Evolutionary conservation across 2,329 filamentous ascomycete species (phyloP), one percentile per base, ranked within the genome.

Genomic region (Ophiocordyceps camponoti-leonardi): DNA sequence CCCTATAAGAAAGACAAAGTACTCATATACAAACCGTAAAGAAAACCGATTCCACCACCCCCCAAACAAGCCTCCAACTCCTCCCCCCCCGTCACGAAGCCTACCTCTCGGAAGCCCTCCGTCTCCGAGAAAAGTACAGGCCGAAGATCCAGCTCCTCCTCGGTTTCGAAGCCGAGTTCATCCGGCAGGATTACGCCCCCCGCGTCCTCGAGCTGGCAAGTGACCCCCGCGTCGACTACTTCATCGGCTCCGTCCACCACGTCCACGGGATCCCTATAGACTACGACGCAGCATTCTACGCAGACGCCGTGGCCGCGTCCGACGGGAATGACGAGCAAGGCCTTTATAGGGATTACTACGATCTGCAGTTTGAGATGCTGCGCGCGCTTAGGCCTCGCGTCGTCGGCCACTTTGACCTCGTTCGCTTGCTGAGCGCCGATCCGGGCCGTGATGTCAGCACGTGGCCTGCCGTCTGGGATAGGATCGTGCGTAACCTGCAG

Each of bases 161-260:
- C 58, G 92, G 86, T 42, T 94, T 96, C 60, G 92, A 98, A 63
- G 77, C 78, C 45, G 92, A 98, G 60, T 98, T 86, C 79, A 92
- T 95, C 60, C 80, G 88, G 7, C 72, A 81, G 0, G 71, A 68
- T 4, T 77, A 79, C 53, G 62, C 61, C 0, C 50, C 66, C 2
- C 65, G 82, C 42, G 79, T 94, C 48, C 53, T 61, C 12, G 72
- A 86, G 3, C 69, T 86, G 19, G 60, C 69, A 11, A 66, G 81
- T 20, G 58, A 69, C 7, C 70, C 85, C 37, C 63, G 66, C 11
- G 73, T 94, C 49, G 90, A 96, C 64, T 85, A 93, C 64, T 94
- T 95, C 67, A 73, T 98, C 57, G 92, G 92, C 47, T 93, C 85
- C 1, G 73, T 96, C 43, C 92, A 98, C 65, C 92, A 98, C 62